These are phyloP conservation scores for Poronia punctata DNA, from an alignment of 495 filamentous ascomycete genomes.

Conservation along the genomic window DNA sequence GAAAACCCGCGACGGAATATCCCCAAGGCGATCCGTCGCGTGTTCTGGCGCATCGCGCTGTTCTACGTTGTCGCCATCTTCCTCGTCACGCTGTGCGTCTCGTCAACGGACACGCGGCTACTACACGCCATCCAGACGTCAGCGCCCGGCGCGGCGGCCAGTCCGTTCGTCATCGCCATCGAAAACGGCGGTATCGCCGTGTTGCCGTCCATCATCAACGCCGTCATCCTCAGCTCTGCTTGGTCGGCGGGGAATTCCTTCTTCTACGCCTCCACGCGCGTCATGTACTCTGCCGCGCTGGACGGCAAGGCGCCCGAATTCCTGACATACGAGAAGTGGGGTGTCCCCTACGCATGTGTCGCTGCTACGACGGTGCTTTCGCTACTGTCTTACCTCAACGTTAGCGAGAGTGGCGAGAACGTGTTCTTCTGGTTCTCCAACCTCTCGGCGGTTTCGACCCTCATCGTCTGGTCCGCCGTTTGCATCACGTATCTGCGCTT, in stretches of 20 bases:
- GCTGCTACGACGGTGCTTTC: slow-evolving; percentile 43
- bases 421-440: slow-evolving; percentile 56
- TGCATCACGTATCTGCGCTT: slow-evolving; percentile 50
- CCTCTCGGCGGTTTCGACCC: slow-evolving; percentile 48
- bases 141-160: slow-evolving; percentile 46
- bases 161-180: slow-evolving; percentile 55
- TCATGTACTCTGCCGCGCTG: slow-evolving; percentile 51
- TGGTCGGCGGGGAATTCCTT: slow-evolving; percentile 64
- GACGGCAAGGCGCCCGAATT: slow-evolving; percentile 52
- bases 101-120: slow-evolving; percentile 43
- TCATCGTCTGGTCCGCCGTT: slow-evolving; percentile 57
- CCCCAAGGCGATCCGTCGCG: slow-evolving; percentile 61
- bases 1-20: slow-evolving; percentile 64
- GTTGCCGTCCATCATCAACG: slow-evolving; percentile 63
- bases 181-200: slow-evolving; percentile 54
- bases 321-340: slow-evolving; percentile 45
- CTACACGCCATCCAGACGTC: slow-evolving; percentile 40
- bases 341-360: slow-evolving; percentile 52
- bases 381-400: slow-evolving; percentile 49
- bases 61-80: slow-evolving; percentile 66
- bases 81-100: slow-evolving; percentile 57
- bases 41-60: slow-evolving; percentile 63
- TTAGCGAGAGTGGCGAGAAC: slow-evolving; percentile 37
- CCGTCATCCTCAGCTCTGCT: slow-evolving; percentile 58
- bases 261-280: slow-evolving; percentile 63